Base-by-base conservation (phyloP, 2,329 filamentous ascomycete genomes). In the Drechslerella coelobrocha region DNA sequence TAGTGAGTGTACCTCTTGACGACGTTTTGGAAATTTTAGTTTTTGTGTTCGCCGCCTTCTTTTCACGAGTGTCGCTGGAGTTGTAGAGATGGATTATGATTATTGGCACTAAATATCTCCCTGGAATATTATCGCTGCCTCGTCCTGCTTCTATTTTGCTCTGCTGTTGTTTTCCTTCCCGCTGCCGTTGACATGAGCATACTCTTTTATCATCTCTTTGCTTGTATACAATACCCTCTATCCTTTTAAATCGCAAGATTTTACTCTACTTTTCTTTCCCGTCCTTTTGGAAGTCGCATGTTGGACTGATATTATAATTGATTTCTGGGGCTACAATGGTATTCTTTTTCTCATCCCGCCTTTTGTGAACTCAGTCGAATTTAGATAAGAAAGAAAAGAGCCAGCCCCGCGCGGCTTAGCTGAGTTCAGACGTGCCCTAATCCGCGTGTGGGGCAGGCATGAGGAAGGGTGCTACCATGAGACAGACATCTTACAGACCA, bases 11-110 rank as follows among this genome's bases (percentile, higher is more conserved):
- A 31, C 12, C 29, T 6, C 29, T 31, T 6, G 37, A 12, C 4
- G 4, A 17, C n/a, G 5, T 8, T 17, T 17, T 41, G 37, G 7
- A 41, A 5, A 41, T 48, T 31, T 47, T 34, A n/a, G 12, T 39
- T 39, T 37, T 12, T 24, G 24, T 27, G 31, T 50, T 24, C 43
- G 21, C 26, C 27, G 17, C 23, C 10, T 26, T 34, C 48, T n/a
- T n/a, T 59, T 55, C 5, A 10, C 45, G 45, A 23, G 9, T 50
- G 39, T 29, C 41, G 43, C 27, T 51, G 51, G 57, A 69, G 63
- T 69, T 69, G 56, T 69, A 61, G 43, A 61, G 21, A 43, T 52
- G 63, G 51, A 43, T 29, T 39, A 31, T 52, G 17, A 27, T n/a
- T 17, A 7, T 41, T 17, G 29, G 5, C 9, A 7, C 26, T 31